These are phyloP conservation scores for Mycena capillaripes DNA, from an alignment of 768 basidiomycete species.

Conservation along the genomic window DNA sequence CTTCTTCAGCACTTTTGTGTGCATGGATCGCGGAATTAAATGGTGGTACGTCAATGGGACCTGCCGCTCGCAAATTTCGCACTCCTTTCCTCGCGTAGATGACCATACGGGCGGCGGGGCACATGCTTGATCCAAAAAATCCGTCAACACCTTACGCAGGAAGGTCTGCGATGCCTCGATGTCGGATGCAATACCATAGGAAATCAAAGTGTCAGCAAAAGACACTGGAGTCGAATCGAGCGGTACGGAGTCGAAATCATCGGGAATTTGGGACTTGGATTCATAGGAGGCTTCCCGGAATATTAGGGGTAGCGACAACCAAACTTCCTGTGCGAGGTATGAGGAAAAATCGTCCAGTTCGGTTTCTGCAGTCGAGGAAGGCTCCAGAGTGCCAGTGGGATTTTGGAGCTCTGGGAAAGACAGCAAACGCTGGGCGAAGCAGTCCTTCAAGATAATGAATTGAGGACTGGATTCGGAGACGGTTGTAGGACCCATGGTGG, in stretches of 20 bases:
- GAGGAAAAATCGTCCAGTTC: slow-evolving; percentile 67
- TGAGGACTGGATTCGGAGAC: slow-evolving; percentile 35
- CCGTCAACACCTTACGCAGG: slow-evolving; percentile 54
- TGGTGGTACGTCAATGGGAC: slow-evolving; percentile 74
- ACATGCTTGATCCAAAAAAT: slow-evolving; percentile 61
- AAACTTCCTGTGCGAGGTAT: slow-evolving; percentile 66
- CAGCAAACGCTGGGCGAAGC: slow-evolving; percentile 57
- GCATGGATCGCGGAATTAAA: slow-evolving; percentile 67
- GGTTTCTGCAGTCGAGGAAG: slow-evolving; percentile 37
- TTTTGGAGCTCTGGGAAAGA: slow-evolving; percentile 40
- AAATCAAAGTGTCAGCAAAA: slow-evolving; percentile 64
- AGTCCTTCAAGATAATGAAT: slow-evolving; percentile 59
- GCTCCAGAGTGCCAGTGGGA: slow-evolving; percentile 29
- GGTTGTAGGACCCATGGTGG: not conserved
- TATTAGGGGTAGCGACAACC: slow-evolving; percentile 55
- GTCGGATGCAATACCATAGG: slow-evolving; percentile 61
- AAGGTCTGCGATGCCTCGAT: slow-evolving; percentile 56
- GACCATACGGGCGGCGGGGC: slow-evolving; percentile 68
- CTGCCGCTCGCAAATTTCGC: slow-evolving; percentile 72
- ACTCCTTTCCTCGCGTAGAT: slow-evolving; percentile 64
- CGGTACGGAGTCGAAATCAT: slow-evolving; percentile 50
- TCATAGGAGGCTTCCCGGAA: slow-evolving; percentile 57
- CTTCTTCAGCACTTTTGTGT: slow-evolving; percentile 69
- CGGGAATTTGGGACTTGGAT: slow-evolving; percentile 45
- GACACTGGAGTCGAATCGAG: slow-evolving; percentile 56